Percentiles rank a stretch among this genome's conserved stretches.
Evolutionary conservation across 345 rosid species (phyloP).

Genomic region (Rhizophora mangle): DNA sequence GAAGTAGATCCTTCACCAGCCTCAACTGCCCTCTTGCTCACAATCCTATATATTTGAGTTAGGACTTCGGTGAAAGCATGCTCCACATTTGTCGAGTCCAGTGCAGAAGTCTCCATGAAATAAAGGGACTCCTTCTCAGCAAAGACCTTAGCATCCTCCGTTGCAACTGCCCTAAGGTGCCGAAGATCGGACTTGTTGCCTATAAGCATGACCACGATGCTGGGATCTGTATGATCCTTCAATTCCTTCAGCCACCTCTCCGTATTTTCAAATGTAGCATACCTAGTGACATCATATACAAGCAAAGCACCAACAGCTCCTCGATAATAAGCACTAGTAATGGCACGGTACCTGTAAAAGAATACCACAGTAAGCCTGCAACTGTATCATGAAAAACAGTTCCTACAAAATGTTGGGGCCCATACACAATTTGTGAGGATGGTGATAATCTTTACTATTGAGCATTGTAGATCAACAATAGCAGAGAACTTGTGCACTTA

Average conservation of each 20-base stretch:
- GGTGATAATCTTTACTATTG: too few species aligned
- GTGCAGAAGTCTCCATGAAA: constrained; percentile 17
- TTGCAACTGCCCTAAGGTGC: constrained; percentile 5
- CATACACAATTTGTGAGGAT: too few species aligned
- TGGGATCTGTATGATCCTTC: constrained; percentile 10
- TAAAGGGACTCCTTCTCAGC: constrained; percentile 13
- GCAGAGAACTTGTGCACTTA: too few species aligned
- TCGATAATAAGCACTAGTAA: constrained; percentile 18
- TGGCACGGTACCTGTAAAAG: constrained; percentile 7
- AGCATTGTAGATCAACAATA: too few species aligned
- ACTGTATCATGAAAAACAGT: too few species aligned
- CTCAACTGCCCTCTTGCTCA: constrained; percentile 4
- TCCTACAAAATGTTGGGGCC: too few species aligned
- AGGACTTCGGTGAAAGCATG: constrained; percentile 6
- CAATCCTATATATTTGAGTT: not conserved
- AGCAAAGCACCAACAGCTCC: constrained; percentile 17
- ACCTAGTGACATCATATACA: constrained; percentile 12
- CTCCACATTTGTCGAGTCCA: constrained; percentile 16
- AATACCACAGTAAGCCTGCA: not conserved
- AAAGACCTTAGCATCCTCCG: constrained; percentile 15
- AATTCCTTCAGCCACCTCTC: constrained; percentile 18
- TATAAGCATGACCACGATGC: constrained; percentile 14
- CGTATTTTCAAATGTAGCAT: constrained; percentile 7
- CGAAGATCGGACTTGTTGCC: constrained; percentile 16
- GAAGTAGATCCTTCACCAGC: constrained; percentile 1